These are phyloP conservation scores for Apiotrichum brassicae DNA, from an alignment of 1,284 basidiomycete genomes.

Conservation along the genomic window DNA sequence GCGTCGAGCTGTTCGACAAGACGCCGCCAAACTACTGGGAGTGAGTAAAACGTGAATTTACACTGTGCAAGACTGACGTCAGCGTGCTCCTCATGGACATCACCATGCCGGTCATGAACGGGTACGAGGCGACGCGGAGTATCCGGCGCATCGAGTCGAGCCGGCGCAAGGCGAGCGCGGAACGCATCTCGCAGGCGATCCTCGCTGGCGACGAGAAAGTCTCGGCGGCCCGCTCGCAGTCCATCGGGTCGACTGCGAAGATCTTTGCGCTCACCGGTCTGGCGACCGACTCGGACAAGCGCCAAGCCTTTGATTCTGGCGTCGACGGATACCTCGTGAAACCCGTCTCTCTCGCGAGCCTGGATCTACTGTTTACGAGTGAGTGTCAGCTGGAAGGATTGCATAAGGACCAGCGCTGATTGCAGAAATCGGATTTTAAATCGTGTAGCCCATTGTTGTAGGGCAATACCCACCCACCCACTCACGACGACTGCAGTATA, in stretches of 20 bases:
- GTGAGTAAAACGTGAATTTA: conserved; percentile 50
- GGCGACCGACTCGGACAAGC: conserved; percentile 86
- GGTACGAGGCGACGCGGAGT: conserved; percentile 72
- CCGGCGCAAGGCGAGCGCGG: conserved; percentile 39
- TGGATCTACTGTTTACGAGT: conserved; percentile 74
- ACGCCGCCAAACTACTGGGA: conserved; percentile 56
- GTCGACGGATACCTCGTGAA: conserved; percentile 93
- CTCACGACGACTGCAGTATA: too few relatives aligned
- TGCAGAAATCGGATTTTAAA: conserved; percentile 26
- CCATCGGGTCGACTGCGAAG: conserved; percentile 43
- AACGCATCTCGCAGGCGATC: conserved; percentile 11
- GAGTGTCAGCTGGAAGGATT: conserved; percentile 5
- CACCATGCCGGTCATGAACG: conserved; percentile 88
- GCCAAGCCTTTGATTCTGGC: conserved; percentile 81
- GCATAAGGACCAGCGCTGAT: too few relatives aligned
- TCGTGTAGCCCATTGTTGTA: not conserved
- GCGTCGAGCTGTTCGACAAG: conserved; percentile 69
- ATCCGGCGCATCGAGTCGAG: conserved; percentile 72
- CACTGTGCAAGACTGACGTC: not conserved
- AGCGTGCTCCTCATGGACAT: conserved; percentile 82
- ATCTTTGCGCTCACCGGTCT: conserved; percentile 89
- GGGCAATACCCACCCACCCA: too few relatives aligned
- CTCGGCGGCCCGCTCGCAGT: not conserved
- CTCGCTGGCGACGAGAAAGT: conserved; percentile 33
- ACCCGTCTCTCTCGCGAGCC: conserved; percentile 82